Evolutionary conservation across 140 eudicot genomes (phyloP).

Genomic region (Stevia rebaudiana): DNA sequence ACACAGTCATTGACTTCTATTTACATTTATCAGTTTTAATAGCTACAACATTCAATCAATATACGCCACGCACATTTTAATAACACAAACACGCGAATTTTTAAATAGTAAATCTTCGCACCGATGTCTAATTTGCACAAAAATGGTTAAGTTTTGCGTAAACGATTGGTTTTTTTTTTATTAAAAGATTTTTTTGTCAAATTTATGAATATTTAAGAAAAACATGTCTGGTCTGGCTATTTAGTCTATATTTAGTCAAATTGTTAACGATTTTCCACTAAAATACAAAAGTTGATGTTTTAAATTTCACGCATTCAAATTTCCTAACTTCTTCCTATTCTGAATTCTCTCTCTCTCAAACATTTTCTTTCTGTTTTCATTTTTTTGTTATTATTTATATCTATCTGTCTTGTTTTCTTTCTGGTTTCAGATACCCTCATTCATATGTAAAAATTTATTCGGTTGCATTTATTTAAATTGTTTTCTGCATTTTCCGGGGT

Average conservation of each 20-base stretch:
- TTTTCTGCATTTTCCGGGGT: conserved; percentile 23
- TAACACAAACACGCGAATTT: background rate
- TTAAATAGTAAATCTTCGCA: background rate
- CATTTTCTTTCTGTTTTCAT: conserved; percentile 9
- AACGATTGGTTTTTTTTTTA: background rate
- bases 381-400: conserved; percentile 6
- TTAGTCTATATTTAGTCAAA: background rate
- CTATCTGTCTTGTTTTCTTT: conserved; percentile 4
- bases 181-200: background rate
- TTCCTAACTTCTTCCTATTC: conserved; percentile 20
- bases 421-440: background rate
- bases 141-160: background rate
- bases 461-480: background rate
- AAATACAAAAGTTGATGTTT: background rate
- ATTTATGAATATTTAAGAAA: background rate
- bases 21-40: background rate
- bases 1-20: background rate
- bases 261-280: background rate
- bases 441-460: background rate
- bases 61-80: background rate
- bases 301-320: conserved; percentile 20
- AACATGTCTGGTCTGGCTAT: background rate
- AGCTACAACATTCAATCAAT: background rate
- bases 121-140: background rate
- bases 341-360: conserved; percentile 10